phyloP scores from a whole-genome alignment of 805 yeast species.

The Saturnispora quitensis region DNA sequence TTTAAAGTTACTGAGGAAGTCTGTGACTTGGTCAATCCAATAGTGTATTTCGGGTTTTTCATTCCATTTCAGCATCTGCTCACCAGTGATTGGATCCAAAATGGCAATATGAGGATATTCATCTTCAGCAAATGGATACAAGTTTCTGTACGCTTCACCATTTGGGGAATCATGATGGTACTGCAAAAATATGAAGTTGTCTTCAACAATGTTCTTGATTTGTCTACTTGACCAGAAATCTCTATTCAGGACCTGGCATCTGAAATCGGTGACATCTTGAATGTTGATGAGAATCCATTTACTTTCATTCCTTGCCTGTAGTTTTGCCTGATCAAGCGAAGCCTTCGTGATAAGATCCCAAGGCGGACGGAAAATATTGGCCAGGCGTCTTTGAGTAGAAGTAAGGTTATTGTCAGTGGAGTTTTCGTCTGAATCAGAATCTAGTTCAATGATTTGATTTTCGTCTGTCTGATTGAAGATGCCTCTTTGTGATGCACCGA shows the following conservation, averaged over 20 bases:
- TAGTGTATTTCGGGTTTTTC: constrained; percentile 49
- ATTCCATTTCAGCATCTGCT: constrained; percentile 71
- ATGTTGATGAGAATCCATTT: constrained; percentile 86
- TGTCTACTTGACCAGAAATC: constrained; percentile 79
- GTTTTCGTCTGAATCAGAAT: constrained; percentile 29
- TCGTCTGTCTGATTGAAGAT: constrained; percentile 50
- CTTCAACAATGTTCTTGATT: constrained; percentile 54
- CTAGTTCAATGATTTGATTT: constrained; percentile 29
- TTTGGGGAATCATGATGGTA: constrained; percentile 69
- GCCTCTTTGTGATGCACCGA: constrained; percentile 40
- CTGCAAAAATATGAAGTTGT: constrained; percentile 75
- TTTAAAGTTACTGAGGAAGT: constrained; percentile 58
- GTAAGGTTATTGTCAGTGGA: constrained; percentile 29
- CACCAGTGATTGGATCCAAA: constrained; percentile 93
- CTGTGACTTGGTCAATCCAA: constrained; percentile 61
- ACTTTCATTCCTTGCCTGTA: constrained; percentile 48
- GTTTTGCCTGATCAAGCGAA: constrained; percentile 66
- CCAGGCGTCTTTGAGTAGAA: constrained; percentile 58
- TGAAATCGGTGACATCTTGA: constrained; percentile 78
- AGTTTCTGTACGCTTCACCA: constrained; percentile 62
- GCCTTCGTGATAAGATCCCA: constrained; percentile 72
- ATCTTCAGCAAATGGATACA: constrained; percentile 54
- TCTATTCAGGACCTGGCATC: constrained; percentile 82
- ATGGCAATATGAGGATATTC: constrained; percentile 85
- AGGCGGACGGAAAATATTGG: constrained; percentile 84